Percentiles rank a stretch among this genome's conserved stretches.
phyloP scores from a whole-genome alignment of 2,329 filamentous ascomycete species.

The Didymella pinodella region DNA sequence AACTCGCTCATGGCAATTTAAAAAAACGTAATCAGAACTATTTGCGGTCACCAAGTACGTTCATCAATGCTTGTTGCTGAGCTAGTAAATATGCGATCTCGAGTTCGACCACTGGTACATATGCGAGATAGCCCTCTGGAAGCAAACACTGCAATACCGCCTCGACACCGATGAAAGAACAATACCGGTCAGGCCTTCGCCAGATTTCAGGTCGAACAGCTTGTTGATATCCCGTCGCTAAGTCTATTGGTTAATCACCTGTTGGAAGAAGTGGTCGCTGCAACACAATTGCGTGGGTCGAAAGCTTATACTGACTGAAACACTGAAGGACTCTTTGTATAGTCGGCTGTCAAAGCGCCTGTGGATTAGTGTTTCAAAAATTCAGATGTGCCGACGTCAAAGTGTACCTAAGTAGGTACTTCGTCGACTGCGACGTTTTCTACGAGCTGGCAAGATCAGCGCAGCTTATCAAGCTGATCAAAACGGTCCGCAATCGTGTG shows the following conservation, averaged over 20 bases:
- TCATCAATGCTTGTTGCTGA: constrained; percentile 12
- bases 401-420: constrained; percentile 7
- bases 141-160: constrained; percentile 20
- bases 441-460: constrained; percentile 25
- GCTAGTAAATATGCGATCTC: constrained; percentile 8
- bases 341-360: constrained; percentile 16
- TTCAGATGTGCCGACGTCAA: constrained; percentile 11
- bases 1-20: neutral
- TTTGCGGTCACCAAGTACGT: constrained; percentile 12
- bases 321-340: constrained; percentile 16
- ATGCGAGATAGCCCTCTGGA: constrained; percentile 12
- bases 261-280: constrained; percentile 24
- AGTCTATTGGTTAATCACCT: constrained; percentile 4
- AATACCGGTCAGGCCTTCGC: constrained; percentile 20
- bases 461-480: constrained; percentile 26
- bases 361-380: constrained; percentile 18
- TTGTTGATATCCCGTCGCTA: constrained; percentile 18
- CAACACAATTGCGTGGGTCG: constrained; percentile 18
- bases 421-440: constrained; percentile 17
- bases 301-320: constrained; percentile 27
- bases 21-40: neutral
- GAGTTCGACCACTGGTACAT: constrained; percentile 16
- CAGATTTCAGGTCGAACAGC: constrained; percentile 1
- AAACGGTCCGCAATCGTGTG: neutral
- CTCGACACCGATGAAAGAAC: constrained; percentile 20